phyloP scores from a whole-genome alignment of 1,284 basidiomycete genomes.

The Apiotrichum domesticum region DNA sequence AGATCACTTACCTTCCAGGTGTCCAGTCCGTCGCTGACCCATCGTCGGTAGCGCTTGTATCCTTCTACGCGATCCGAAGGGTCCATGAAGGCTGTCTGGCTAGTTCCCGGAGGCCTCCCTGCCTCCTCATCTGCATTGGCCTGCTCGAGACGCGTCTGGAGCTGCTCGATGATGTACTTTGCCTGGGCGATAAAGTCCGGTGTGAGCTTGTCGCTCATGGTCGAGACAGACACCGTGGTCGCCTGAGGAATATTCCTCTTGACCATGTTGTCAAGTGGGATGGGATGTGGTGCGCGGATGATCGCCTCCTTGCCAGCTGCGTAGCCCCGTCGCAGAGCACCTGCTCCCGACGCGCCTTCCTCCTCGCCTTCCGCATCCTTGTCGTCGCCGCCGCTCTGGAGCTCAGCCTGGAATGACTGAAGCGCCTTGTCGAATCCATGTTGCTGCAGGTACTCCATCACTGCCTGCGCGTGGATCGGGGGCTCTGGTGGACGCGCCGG shows the following conservation, averaged over 20 bases:
- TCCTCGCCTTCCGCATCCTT: constrained; percentile 48
- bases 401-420: constrained; percentile 62
- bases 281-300: constrained; percentile 35
- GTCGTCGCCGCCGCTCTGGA: constrained; percentile 53
- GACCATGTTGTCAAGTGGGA: constrained; percentile 37
- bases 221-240: constrained; percentile 39
- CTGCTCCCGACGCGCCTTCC: constrained; percentile 7
- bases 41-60: constrained; percentile 74
- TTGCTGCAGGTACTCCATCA: constrained; percentile 76
- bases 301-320: constrained; percentile 32
- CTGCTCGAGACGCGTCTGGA: constrained; percentile 53
- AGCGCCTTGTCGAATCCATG: constrained; percentile 75
- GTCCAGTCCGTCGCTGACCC: constrained; percentile 57
- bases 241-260: constrained; percentile 53
- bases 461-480: constrained; percentile 50
- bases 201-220: constrained; percentile 38
- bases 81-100: constrained; percentile 54
- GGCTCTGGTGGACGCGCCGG: constrained; percentile 23
- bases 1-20: constrained; percentile 65
- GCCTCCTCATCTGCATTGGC: constrained; percentile 69
- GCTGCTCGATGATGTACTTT: constrained; percentile 42
- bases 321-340: constrained; percentile 43
- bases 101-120: constrained; percentile 54
- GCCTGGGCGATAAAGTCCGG: constrained; percentile 46
- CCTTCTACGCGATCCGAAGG: constrained; percentile 65